Percentiles rank a stretch among this genome's conserved stretches.
phyloP scores from a whole-genome alignment of 2,329 filamentous ascomycete species.

The Alternaria gaisen region DNA sequence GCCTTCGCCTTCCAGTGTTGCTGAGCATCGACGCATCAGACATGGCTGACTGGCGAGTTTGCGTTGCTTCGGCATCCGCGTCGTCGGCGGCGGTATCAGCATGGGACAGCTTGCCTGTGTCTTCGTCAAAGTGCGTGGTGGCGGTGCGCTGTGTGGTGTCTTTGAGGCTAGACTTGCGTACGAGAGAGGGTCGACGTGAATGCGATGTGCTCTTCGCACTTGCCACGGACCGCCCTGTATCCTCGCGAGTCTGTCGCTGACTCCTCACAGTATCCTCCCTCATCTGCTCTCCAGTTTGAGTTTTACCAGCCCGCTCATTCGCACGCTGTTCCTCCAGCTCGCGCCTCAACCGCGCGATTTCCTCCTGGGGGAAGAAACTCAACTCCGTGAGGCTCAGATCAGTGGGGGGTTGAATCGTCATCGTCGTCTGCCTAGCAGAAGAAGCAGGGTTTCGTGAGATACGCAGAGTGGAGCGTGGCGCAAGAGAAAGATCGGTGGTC shows the following conservation, averaged over 20 bases:
- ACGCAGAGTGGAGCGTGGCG: slow-evolving; percentile 41
- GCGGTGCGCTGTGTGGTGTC: slow-evolving; percentile 55
- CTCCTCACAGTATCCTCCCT: slow-evolving; percentile 52
- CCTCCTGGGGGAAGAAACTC: slow-evolving; percentile 62
- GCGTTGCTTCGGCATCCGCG: slow-evolving; percentile 31
- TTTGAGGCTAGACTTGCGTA: slow-evolving; percentile 66
- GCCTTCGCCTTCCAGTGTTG: slow-evolving; percentile 60
- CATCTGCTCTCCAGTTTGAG: slow-evolving; percentile 37
- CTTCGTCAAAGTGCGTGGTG: slow-evolving; percentile 46
- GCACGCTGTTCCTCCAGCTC: slow-evolving; percentile 64
- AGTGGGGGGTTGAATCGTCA: slow-evolving; percentile 38
- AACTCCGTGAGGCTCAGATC: slow-evolving; percentile 60
- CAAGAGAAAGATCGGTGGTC: slow-evolving; percentile 52
- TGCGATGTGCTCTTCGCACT: slow-evolving; percentile 47
- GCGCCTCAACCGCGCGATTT: slow-evolving; percentile 64
- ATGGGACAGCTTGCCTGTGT: slow-evolving; percentile 48
- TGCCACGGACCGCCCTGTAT: slow-evolving; percentile 51
- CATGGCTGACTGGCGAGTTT: slow-evolving; percentile 39
- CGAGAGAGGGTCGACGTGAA: slow-evolving; percentile 48
- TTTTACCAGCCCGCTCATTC: slow-evolving; percentile 44
- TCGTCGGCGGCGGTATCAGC: slow-evolving; percentile 27
- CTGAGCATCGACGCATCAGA: slow-evolving; percentile 56
- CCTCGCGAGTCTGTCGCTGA: slow-evolving; percentile 50
- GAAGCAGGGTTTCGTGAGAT: slow-evolving; percentile 37
- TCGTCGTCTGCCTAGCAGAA: slow-evolving; percentile 23